These are phyloP conservation scores for Cercospora sesami DNA, from an alignment of 2,329 filamentous ascomycete species.

Conservation along the genomic window DNA sequence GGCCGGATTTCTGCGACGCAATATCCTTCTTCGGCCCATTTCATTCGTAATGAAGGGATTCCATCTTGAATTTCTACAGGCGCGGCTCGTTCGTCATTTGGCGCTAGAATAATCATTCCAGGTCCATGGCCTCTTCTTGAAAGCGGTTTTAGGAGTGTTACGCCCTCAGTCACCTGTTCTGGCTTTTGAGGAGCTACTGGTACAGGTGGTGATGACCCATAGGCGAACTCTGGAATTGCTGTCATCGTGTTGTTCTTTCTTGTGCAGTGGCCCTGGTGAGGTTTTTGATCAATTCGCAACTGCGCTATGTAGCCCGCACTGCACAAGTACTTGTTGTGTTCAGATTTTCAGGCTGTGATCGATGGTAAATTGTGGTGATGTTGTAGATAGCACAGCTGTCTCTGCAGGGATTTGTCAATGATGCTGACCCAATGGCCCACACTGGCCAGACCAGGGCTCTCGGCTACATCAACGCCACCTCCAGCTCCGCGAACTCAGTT, in stretches of 20 bases:
- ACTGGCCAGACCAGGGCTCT: conserved; percentile 1
- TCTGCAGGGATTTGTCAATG: conserved; percentile 7
- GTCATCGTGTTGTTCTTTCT: not conserved
- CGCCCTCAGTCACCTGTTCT: conserved; percentile 22
- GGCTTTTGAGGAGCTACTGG: conserved; percentile 26
- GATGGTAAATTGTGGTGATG: not conserved
- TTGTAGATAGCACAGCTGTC: not conserved
- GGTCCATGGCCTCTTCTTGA: conserved; percentile 27
- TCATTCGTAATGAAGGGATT: conserved; percentile 41
- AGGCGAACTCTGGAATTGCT: conserved; percentile 28
- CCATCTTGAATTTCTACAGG: conserved; percentile 28
- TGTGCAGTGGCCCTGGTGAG: not conserved
- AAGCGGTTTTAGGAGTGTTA: conserved; percentile 27
- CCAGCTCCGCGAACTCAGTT: not conserved
- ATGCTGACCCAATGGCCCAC: conserved; percentile 1
- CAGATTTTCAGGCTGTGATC: not conserved
- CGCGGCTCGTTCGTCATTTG: conserved; percentile 18
- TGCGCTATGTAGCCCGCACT: too few species aligned
- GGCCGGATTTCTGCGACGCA: conserved; percentile 58
- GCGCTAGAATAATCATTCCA: conserved; percentile 28
- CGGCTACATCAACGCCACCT: not conserved
- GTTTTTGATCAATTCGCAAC: not conserved
- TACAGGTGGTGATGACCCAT: conserved; percentile 25
- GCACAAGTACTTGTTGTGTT: not conserved
- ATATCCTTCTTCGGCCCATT: conserved; percentile 73